Base-by-base conservation (phyloP, 805 yeast species). In the Henningerozyma blattae region DNA sequence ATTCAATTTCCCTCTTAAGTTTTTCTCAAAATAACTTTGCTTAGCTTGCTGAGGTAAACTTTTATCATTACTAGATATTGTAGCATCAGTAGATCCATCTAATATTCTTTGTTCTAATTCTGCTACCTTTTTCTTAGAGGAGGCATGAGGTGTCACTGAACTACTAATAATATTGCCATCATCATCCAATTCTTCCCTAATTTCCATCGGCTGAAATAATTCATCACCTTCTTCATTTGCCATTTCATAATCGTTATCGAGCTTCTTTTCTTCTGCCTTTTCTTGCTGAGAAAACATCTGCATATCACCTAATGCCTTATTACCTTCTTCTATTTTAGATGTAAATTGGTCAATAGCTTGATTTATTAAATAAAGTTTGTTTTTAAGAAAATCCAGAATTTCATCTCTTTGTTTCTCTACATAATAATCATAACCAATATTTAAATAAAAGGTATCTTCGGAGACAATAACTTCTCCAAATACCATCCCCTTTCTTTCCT, bases 181-280 rank as follows among this genome's bases (percentile, higher is more conserved):
- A 1, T 83, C 95, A 54, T 86, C 95, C 26, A 87, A 54, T 34
- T 76, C 81, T 49, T 86, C 96, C 34, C 76, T 65, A 16, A 87
- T 87, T 37, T 86, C 95, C 75, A 85, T 73, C 17, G 82, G 61
- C 1, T 84, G 86, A 2, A 76, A 46, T 1, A 65, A 73, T 13
- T 69, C 75, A 3, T 61, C 72, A 16, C 59, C 60, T 18, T 36
- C 37, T n/a, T 33, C 35, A 12, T 27, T 38, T 14, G 18, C 9
- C 15, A n/a, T 28, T 14, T 20, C 36, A 12, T 31, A 33, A 9
- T 30, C 31, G 14, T 30, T 33, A 18, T 35, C 38, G 5, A 33
- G 18, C 6, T 17, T 9, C 8, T 27, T 5, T 9, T 61, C 71
- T 16, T 60, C 59, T 17, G 34, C 34, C 7, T 32, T 32, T 5